phyloP scores from a whole-genome alignment of 805 yeast genomes.

The Candida takata region DNA sequence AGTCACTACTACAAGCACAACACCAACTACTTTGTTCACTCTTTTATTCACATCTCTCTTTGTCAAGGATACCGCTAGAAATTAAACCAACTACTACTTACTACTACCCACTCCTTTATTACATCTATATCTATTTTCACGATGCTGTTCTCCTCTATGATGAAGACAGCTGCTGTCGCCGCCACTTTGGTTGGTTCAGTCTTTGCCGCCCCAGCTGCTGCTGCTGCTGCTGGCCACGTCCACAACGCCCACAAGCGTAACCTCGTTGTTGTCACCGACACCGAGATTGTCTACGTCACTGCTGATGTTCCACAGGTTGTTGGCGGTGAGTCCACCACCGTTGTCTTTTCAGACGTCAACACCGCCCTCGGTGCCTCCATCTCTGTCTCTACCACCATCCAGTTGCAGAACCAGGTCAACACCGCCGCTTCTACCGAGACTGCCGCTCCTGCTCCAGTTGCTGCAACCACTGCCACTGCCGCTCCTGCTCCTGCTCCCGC shows the following conservation, averaged over 20 bases:
- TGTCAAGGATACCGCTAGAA: neutral
- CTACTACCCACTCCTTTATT: neutral
- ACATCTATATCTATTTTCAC: neutral
- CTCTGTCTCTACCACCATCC: constrained; percentile 22
- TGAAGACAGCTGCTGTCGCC: constrained; percentile 32
- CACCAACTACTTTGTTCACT: constrained; percentile 2
- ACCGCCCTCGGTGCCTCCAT: constrained; percentile 23
- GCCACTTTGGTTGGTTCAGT: constrained; percentile 27
- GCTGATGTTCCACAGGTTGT: constrained; percentile 33
- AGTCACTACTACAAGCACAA: neutral
- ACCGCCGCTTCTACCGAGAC: constrained; percentile 27
- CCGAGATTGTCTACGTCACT: constrained; percentile 43
- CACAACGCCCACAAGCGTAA: constrained; percentile 57
- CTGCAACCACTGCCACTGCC: constrained; percentile 22
- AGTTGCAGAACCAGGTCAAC: constrained; percentile 24
- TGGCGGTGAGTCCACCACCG: constrained; percentile 24
- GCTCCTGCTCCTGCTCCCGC: constrained; percentile 28
- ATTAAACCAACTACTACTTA: neutral
- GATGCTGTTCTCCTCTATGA: constrained; percentile 46
- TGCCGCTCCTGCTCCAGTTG: constrained; percentile 11
- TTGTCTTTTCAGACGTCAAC: constrained; percentile 21
- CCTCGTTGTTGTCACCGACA: constrained; percentile 41
- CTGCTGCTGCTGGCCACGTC: constrained; percentile 52
- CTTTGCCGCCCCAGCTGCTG: constrained; percentile 47
- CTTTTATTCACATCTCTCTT: neutral